Evolutionary conservation across 495 filamentous ascomycete genomes (phyloP), one percentile per base, ranked within the genome.

Genomic region (Penicillium ochrochloron): DNA sequence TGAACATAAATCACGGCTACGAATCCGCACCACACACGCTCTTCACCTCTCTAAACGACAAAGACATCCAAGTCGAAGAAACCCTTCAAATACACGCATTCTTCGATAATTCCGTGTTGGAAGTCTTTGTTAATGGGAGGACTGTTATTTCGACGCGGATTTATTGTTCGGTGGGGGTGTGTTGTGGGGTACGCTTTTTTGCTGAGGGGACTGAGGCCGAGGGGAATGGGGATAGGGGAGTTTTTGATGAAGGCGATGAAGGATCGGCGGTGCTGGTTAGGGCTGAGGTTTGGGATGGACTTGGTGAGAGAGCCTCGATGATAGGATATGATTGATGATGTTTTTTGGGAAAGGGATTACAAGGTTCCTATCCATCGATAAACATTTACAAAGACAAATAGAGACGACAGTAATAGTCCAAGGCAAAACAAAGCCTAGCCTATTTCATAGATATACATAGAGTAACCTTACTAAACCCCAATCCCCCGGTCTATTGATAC

Each of bases 81-180:
- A 67, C 67, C 0, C 70, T 81, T 0, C 70, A 59, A 9, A 69
- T 81, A 39, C 77, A 67, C 29, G 77, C 75, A 4, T 72, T 77
- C 52, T 77, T 75, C 44, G 77, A 81, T 37, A 62, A 29, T 23
- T 78, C 73, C 37, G 77, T 81, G 17, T 52, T 80, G 8, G 77
- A 81, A 55, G 73, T 81, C 3, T 80, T 81, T 25, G 72, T 78
- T 1, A 81, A 81, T 52, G 72, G 72, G 17, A 64, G 78, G 23
- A 78, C 75, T 5, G 75, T 68, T 29, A 75, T 81, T 17, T 72
- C 76, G 0, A 81, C 77, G 2, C 70, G 78, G 0, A 66, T 81
- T 2, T 80, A 78, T 53, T 34, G 65, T 9, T 60, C 29, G 2
- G 61, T 55, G 14, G 65, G 68, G 48, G 42, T 31, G 17, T 66